Conservation (phyloP, 305 asterid species). For the Salvia sclarea region DNA sequence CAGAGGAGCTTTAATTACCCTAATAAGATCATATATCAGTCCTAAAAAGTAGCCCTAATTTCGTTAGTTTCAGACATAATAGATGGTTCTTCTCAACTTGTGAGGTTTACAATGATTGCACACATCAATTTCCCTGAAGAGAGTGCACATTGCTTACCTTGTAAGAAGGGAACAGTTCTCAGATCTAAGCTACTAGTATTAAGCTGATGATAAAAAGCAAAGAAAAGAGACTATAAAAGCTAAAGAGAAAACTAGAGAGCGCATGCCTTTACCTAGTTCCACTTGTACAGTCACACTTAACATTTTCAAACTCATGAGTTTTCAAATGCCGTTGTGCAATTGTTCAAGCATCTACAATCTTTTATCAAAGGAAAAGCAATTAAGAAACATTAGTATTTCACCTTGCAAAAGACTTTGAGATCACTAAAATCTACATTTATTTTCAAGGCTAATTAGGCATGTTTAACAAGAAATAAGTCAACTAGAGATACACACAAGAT, state of each 20-base stretch:
- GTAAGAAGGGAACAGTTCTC: neutral
- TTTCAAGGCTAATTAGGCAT: neutral
- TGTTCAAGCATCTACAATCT: neutral
- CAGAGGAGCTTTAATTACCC: slow-evolving; percentile 1
- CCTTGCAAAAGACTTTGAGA: slow-evolving; percentile 3
- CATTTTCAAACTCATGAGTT: neutral
- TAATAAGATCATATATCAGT: neutral
- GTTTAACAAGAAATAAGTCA: neutral
- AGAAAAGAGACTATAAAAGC: neutral
- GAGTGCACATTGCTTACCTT: neutral
- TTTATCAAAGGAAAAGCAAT: neutral
- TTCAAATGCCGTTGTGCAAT: neutral
- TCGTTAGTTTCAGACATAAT: neutral
- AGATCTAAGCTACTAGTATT: neutral
- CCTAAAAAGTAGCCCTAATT: neutral
- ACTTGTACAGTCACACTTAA: neutral
- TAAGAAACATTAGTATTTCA: neutral
- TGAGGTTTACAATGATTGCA: neutral
- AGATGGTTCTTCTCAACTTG: neutral
- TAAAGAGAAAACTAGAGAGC: neutral
- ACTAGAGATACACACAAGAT: neutral
- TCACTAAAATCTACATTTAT: neutral
- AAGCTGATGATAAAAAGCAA: neutral
- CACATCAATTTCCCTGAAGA: neutral
- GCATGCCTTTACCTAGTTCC: neutral